phyloP scores from a whole-genome alignment of 169 alveolate species.

The Plasmodium fragile region DNA sequence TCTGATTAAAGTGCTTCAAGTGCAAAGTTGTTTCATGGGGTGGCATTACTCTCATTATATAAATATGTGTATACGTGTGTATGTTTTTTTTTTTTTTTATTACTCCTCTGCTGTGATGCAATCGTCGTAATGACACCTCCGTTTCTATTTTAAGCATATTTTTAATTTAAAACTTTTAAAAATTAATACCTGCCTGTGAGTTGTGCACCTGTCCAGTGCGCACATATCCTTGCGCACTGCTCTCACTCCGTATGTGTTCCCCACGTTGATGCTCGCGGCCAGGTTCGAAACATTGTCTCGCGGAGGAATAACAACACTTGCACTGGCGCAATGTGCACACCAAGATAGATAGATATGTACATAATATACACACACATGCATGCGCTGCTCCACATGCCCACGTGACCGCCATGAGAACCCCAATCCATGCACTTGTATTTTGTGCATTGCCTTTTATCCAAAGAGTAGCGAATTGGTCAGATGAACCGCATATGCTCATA shows the following conservation, averaged over 20 bases:
- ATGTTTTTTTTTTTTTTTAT: not conserved
- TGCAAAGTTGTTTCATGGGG: not conserved
- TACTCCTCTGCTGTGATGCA: not conserved
- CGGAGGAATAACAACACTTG: not conserved
- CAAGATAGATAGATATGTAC: not conserved
- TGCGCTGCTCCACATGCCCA: not conserved
- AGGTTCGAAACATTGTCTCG: not conserved
- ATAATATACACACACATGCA: not conserved
- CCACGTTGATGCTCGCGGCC: not conserved
- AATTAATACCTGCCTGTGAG: not conserved
- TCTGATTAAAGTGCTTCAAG: not conserved
- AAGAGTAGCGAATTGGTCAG: conserved; percentile 34
- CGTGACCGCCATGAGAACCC: not conserved
- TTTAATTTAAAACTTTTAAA: not conserved
- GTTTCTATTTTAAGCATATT: not conserved
- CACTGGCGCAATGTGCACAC: not conserved
- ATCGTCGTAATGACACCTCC: not conserved
- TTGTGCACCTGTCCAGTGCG: not conserved
- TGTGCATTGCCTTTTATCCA: not conserved
- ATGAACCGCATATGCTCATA: conserved; percentile 52
- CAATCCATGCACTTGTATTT: not conserved
- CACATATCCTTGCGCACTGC: not conserved
- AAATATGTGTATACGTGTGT: not conserved
- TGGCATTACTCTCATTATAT: not conserved
- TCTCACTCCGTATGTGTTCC: not conserved